phyloP scores from a whole-genome alignment of 2,329 filamentous ascomycete species.

The Penicillium sp. region DNA sequence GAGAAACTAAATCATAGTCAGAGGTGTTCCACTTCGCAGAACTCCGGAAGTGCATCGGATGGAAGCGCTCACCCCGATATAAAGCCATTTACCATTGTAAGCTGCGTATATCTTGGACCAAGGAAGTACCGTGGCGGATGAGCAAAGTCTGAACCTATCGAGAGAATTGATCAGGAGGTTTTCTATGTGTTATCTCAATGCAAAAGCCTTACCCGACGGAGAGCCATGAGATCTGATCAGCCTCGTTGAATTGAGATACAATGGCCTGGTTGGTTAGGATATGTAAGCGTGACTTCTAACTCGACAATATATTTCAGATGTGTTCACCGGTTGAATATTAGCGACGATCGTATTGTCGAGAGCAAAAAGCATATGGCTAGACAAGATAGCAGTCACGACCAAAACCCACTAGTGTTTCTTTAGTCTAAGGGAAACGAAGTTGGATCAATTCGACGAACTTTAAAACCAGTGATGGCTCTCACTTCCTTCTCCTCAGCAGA shows the following conservation, averaged over 20 bases:
- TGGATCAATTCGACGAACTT: no score
- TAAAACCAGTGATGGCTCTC: no score
- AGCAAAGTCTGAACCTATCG: not conserved
- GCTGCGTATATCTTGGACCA: not conserved
- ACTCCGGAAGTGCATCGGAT: no score
- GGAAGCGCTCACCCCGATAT: not conserved
- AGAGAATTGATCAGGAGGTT: not conserved
- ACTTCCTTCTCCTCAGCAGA: no score
- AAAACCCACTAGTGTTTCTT: constrained; percentile 22
- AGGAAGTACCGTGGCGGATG: not conserved
- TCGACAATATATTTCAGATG: not conserved
- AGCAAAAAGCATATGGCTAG: constrained; percentile 39
- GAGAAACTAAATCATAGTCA: constrained; percentile 8
- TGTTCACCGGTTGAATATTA: constrained; percentile 50
- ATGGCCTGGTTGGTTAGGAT: not conserved
- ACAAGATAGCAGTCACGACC: constrained; percentile 28
- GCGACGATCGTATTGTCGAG: constrained; percentile 52
- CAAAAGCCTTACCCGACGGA: not conserved
- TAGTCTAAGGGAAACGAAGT: no score
- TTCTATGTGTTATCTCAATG: not conserved
- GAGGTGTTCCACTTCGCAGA: not conserved
- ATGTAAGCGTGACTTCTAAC: not conserved
- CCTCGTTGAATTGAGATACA: not conserved
- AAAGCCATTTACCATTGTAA: not conserved
- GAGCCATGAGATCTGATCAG: not conserved